phyloP scores from a whole-genome alignment of 2,329 filamentous ascomycete species.

The Purpureocillium takamizusanense region DNA sequence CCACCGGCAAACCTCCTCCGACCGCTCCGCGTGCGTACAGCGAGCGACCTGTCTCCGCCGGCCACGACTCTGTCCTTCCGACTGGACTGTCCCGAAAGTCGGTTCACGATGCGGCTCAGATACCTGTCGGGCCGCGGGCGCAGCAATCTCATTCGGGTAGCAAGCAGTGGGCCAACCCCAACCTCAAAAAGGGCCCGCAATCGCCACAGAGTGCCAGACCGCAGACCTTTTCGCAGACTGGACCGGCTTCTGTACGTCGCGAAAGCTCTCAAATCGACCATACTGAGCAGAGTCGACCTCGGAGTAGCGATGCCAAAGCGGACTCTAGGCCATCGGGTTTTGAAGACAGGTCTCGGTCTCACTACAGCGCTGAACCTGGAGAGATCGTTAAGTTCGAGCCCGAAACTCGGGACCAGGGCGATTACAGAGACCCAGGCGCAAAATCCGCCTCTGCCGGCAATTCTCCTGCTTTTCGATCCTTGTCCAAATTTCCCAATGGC shows the following conservation, averaged over 20 bases:
- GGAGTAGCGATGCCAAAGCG: slow-evolving; percentile 44
- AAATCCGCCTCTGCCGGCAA: background rate
- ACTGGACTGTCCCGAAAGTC: slow-evolving; percentile 31
- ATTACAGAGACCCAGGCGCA: background rate
- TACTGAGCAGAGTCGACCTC: slow-evolving; percentile 33
- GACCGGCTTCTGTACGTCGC: slow-evolving; percentile 26
- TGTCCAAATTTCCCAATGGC: background rate
- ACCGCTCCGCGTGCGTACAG: slow-evolving; percentile 43
- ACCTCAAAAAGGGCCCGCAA: slow-evolving; percentile 39
- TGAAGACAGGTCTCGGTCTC: slow-evolving; percentile 27
- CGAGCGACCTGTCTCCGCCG: slow-evolving; percentile 38
- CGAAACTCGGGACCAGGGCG: slow-evolving; percentile 22
- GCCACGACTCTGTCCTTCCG: slow-evolving; percentile 24
- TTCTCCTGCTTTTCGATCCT: background rate
- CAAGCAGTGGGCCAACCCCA: slow-evolving; percentile 52
- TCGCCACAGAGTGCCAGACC: slow-evolving; percentile 43
- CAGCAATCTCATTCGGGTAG: slow-evolving; percentile 44
- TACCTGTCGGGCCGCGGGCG: slow-evolving; percentile 45
- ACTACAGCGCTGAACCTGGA: slow-evolving; percentile 37
- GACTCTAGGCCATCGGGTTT: slow-evolving; percentile 23
- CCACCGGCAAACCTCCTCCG: slow-evolving; percentile 39
- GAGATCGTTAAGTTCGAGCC: slow-evolving; percentile 34
- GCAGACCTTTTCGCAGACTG: slow-evolving; percentile 36
- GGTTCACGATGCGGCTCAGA: slow-evolving; percentile 33
- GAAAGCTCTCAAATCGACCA: slow-evolving; percentile 27